Percentiles rank a stretch among this genome's conserved stretches.
phyloP scores from a whole-genome alignment of 2,329 filamentous ascomycete genomes.

The Pseudogymnoascus sp. region DNA sequence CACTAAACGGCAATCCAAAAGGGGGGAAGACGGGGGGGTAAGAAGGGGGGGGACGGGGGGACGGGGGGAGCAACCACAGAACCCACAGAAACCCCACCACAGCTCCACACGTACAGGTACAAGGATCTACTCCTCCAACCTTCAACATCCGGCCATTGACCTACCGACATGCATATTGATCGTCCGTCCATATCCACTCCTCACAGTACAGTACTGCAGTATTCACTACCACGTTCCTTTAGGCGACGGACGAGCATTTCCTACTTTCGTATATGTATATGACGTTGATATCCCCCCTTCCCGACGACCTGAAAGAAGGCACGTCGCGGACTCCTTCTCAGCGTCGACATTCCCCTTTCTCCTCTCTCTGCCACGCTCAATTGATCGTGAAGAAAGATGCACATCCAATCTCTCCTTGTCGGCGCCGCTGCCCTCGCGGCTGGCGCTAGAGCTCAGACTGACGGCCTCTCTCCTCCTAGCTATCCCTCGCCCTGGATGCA shows the following conservation, averaged over 20 bases:
- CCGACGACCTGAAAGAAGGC: constrained; percentile 1
- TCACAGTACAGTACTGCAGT: neutral
- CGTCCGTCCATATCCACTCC: neutral
- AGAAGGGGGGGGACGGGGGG: neutral
- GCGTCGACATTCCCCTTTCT: neutral
- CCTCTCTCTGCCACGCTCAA: neutral
- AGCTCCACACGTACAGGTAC: constrained; percentile 4
- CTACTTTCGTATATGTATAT: neutral
- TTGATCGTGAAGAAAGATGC: neutral
- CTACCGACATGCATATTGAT: neutral
- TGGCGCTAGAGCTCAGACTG: neutral
- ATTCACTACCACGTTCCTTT: neutral
- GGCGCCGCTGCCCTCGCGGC: neutral
- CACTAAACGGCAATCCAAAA: neutral
- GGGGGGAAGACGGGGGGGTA: neutral
- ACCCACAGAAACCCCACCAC: neutral
- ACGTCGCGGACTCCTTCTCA: neutral
- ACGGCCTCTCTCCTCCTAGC: constrained; percentile 23
- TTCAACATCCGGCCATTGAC: neutral
- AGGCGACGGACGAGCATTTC: neutral
- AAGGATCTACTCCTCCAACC: neutral
- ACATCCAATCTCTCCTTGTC: neutral
- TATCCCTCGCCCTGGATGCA: constrained; percentile 30
- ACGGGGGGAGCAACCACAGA: neutral
- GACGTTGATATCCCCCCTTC: neutral